Base-by-base conservation (phyloP, 2,329 filamentous ascomycete genomes). In the Claviceps pusilla region DNA sequence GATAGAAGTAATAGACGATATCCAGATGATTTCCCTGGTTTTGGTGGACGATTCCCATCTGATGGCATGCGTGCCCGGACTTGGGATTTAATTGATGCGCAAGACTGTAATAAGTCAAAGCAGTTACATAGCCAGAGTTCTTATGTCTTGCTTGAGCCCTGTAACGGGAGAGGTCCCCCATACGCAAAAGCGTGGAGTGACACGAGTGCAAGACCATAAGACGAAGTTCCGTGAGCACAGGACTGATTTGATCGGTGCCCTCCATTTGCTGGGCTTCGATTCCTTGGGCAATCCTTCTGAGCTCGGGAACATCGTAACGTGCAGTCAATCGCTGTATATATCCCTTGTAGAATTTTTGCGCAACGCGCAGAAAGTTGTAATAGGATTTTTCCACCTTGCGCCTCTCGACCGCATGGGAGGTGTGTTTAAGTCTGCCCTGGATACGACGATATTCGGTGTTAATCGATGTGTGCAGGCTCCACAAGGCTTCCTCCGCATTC, bases 131-230 rank as follows among this genome's bases (percentile, higher is more conserved):
- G 61, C 86, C 86, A 53, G 83, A 82, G 58, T 82, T 79, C 66
- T 86, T 89, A 57, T 77, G 78, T 56, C 84, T 82, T 56, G 87
- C 74, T 64, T 91, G 86, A 53, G 77, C 76, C 53, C 90, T 84
- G 69, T 96, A 98, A 58, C 93, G 83, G 51, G 87, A 87, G 50
- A 98, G 76, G 66, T 98, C 93, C 39, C 93, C 93, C 10, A 97
- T 79, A 59, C 86, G 88, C 56, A 96, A 84, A 54, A 97, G 75
- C 4, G 87, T 89, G 54, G 83, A 80, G 69, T 95, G 86, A 65
- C 87, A 95, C 3, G 88, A 89, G 54, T 76, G 72, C 45, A 88
- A 73, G 55, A 94, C 78, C 58, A 76, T 71, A n/a, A 71, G 67
- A 56, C 76, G 76, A 51, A 87, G 68, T 12, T 76, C 65, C 48